Base-by-base conservation (phyloP, 2,329 filamentous ascomycete species). In the Pyricularia pennisetigena region DNA sequence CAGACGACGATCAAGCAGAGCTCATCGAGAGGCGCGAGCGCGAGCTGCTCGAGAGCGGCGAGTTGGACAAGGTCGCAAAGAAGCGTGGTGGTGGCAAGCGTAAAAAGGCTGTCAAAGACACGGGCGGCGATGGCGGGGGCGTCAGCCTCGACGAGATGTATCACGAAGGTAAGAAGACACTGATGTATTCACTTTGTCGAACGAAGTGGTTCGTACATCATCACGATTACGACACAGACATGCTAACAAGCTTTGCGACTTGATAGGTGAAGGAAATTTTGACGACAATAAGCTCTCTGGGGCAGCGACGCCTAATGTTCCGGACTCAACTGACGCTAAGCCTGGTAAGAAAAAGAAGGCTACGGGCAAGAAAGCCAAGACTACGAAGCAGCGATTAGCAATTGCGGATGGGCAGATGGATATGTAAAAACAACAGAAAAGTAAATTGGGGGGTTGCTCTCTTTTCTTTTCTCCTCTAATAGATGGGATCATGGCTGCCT, bases 91-190 rank as follows among this genome's bases (percentile, higher is more conserved):
- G 80, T 24, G 82, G 79, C 71, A 87, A 87, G 77, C 79, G 83
- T 69, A 87, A 87, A 78, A 81, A 82, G 70, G 81, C 41, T 10
- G 69, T 64, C 28, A 71, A 70, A 28, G 72, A 69, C 30, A 68
- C 62, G 23, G 71, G 69, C 80, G 61, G 82, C 82, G 69, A 81
- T 78, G 57, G 78, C 30, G 66, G 74, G n/a, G 76, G 74, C 54
- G 86, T 86, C 74, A 94, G 90, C 75, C 81, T 98, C 79, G 95
- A 98, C 78, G 94, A 97, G 76, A 93, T 99, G 92, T 99, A 99
- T 81, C 95, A 99, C 78, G 95, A 99, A 85, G 95, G 95, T 97
- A 78, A 88, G 92, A 16, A 35, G 81, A 1, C 6, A 61, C 57
- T 26, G 24, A 14, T 54, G 41, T 12, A 14, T 16, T 24, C 10